A percentile compares a stretch with the other conserved stretches of the same genome.
These are phyloP conservation scores for Aspergillus funiculosus DNA, from an alignment of 495 filamentous ascomycete species.

Conservation along the genomic window DNA sequence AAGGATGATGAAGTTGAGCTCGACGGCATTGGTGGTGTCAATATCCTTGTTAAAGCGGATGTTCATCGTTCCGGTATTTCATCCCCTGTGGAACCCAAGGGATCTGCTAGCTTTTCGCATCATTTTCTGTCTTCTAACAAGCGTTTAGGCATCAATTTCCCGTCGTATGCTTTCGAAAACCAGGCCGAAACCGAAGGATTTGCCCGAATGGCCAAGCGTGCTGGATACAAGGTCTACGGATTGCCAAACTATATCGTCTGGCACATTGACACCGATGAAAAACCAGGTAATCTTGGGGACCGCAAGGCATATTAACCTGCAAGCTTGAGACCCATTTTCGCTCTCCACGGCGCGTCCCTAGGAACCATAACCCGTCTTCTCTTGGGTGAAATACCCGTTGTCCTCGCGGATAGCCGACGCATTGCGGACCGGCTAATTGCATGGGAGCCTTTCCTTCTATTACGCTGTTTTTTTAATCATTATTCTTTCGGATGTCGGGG, in stretches of 20 bases:
- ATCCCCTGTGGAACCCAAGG: no score
- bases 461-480: slow-evolving; percentile 16
- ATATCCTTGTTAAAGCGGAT: slow-evolving; percentile 94
- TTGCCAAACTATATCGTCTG: slow-evolving; percentile 97
- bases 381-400: slow-evolving; percentile 19
- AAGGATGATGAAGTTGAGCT: slow-evolving; percentile 86
- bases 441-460: slow-evolving; percentile 12
- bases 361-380: no score
- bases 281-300: slow-evolving; percentile 66
- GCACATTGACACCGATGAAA: slow-evolving; percentile 99
- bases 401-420: slow-evolving; percentile 16
- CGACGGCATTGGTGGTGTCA: slow-evolving; percentile 95
- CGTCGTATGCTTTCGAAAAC: slow-evolving; percentile 95
- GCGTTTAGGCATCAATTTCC: slow-evolving; percentile 84
- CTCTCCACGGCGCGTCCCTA: no score
- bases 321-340: slow-evolving; percentile 1
- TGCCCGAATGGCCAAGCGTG: slow-evolving; percentile 96
- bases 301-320: slow-evolving; percentile 40
- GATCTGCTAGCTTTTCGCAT: neutral
- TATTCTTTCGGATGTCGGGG: slow-evolving; percentile 22
- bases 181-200: slow-evolving; percentile 99
- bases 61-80: slow-evolving; percentile 84
- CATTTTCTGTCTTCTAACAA: slow-evolving; percentile 3
- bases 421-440: slow-evolving; percentile 10
- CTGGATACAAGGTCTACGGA: slow-evolving; percentile 86